These are phyloP conservation scores for Populus deltoides DNA, from an alignment of 345 rosid species.

Conservation along the genomic window DNA sequence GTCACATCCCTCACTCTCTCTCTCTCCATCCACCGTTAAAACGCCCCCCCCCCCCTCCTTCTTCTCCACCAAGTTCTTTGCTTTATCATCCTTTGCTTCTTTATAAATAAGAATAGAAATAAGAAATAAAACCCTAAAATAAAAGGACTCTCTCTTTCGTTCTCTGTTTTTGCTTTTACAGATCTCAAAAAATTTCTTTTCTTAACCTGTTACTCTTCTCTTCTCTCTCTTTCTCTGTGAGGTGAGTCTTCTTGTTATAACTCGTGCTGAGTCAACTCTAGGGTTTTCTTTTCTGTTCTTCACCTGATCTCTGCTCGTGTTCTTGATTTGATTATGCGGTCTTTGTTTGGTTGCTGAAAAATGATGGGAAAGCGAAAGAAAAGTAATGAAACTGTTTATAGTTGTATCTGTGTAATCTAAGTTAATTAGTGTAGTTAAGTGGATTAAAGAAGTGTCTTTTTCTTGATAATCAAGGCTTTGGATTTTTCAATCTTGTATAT, in stretches of 20 bases:
- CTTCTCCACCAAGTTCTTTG: slow-evolving; percentile 22
- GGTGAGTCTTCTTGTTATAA: slow-evolving; percentile 35
- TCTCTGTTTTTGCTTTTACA: slow-evolving; percentile 6
- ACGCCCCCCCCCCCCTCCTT: slow-evolving; percentile 2
- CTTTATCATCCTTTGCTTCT: slow-evolving; percentile 5
- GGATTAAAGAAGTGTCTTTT: background rate
- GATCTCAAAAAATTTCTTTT: slow-evolving; percentile 26
- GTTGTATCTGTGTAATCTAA: background rate
- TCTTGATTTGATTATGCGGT: background rate
- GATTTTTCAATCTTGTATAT: background rate
- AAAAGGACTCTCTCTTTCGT: background rate
- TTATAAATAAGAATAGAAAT: background rate
- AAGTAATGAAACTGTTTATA: background rate
- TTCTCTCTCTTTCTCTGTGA: background rate
- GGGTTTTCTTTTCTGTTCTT: slow-evolving; percentile 22
- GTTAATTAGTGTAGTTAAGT: background rate
- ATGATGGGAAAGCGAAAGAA: background rate
- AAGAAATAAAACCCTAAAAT: slow-evolving; percentile 12
- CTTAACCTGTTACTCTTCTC: slow-evolving; percentile 6
- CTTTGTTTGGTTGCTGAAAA: background rate
- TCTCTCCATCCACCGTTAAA: slow-evolving; percentile 24
- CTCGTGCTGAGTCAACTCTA: slow-evolving; percentile 37
- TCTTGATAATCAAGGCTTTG: background rate
- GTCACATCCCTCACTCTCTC: slow-evolving; percentile 18
- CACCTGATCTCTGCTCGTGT: background rate